Evolutionary conservation across 345 rosid species (phyloP), one percentile per base, ranked within the genome.

Genomic region (Citrus medica): DNA sequence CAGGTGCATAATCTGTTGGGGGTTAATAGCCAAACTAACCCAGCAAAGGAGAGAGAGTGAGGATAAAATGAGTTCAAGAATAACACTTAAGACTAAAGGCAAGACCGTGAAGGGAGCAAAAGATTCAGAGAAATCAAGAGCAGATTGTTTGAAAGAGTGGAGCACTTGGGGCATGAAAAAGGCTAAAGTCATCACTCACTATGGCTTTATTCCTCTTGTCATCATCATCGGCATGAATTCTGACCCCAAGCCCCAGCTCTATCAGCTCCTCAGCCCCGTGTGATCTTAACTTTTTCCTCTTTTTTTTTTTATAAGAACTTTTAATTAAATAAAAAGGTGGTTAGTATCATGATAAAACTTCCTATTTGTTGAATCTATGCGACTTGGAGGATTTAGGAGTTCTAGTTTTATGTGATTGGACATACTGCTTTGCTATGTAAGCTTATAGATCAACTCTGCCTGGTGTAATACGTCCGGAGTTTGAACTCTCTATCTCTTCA

Each of bases 191-290:
- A 79, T 85, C 19, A 85, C 92, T 79, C 99, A 96, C 85, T 96
- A 94, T 68, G 97, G 98, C 55, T 96, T 96, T 87, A 94, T 96
- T 70, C 99, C 99, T 73, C 86, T 94, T 10, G 69, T 95, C 81
- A 87, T 93, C 87, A 76, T 93, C 86, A 75, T 95, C 82, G 97
- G 99, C 86, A 93, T 95, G 97, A 95, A 91, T 83, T 89, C 99
- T 59, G 97, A 95, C 22, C 97, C 98, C 4, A 93, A 93, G 78
- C 99, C 99, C 9, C 96, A 90, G 83, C 85, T 92, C 62, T 91
- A 86, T 65, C 98, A 95, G 90, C 94, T 95, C 73, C 90, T 95
- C 78, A 86, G 92, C 82, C 98, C 98, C 3, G 95, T 94, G 38
- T 96, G 85, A 89, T 58, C 42, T 27, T 56, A 62, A 24, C 28